phyloP scores from a whole-genome alignment of 2,329 filamentous ascomycete genomes.

The Neophaeococcomyces aloes region DNA sequence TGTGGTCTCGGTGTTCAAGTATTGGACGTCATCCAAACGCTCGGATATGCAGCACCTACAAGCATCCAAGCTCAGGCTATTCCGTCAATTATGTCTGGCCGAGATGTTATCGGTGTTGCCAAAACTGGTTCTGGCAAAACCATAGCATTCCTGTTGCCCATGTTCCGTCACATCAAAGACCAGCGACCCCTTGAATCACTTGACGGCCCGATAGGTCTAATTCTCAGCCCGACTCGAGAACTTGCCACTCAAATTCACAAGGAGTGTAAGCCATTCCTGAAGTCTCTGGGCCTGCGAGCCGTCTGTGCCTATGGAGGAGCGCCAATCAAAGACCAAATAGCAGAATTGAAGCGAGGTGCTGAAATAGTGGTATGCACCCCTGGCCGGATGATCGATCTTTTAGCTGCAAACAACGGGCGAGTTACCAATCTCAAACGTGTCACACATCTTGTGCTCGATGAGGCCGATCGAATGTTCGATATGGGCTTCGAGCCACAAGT shows the following conservation, averaged over 20 bases:
- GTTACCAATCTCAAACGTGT: slow-evolving; percentile 84
- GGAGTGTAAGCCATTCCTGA: slow-evolving; percentile 90
- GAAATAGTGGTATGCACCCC: slow-evolving; percentile 94
- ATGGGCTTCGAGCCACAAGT: slow-evolving; percentile 99
- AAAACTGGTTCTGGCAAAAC: slow-evolving; percentile 98
- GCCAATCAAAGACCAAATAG: slow-evolving; percentile 95
- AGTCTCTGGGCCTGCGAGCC: slow-evolving; percentile 69
- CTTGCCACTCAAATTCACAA: slow-evolving; percentile 86
- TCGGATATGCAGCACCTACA: slow-evolving; percentile 82
- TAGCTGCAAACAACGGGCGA: slow-evolving; percentile 86
- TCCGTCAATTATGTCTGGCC: slow-evolving; percentile 88
- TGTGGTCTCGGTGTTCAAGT: slow-evolving; percentile 82
- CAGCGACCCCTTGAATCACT: slow-evolving; percentile 69
- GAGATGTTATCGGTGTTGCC: slow-evolving; percentile 90
- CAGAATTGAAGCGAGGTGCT: slow-evolving; percentile 85
- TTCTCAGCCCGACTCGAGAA: slow-evolving; percentile 91
- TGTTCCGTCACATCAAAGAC: slow-evolving; percentile 97
- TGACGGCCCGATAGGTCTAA: slow-evolving; percentile 77
- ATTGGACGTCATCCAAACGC: slow-evolving; percentile 67
- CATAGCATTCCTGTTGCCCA: slow-evolving; percentile 84
- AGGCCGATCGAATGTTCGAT: slow-evolving; percentile 98
- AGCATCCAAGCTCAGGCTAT: slow-evolving; percentile 93
- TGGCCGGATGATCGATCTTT: slow-evolving; percentile 86
- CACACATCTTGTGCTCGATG: slow-evolving; percentile 89
- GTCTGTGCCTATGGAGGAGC: slow-evolving; percentile 92